phyloP scores from a whole-genome alignment of 441 rosid genomes.

The Macaranga tanarius region DNA sequence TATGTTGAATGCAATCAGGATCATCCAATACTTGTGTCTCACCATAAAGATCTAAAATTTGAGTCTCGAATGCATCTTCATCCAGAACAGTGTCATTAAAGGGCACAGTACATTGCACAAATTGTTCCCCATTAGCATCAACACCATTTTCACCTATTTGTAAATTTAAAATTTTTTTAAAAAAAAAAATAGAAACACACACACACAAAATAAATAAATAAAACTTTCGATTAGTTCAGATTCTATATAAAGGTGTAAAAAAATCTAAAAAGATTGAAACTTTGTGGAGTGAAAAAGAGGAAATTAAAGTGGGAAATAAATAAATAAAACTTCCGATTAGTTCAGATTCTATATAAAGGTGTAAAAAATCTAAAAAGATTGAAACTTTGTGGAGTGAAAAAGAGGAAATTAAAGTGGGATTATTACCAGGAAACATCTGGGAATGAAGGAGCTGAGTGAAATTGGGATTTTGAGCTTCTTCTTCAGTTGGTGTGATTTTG shows the following conservation, averaged over 20 bases:
- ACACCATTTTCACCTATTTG: constrained; percentile 31
- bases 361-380: neutral
- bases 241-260: neutral
- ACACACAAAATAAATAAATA: no score
- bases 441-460: constrained; percentile 42
- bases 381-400: neutral
- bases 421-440: constrained; percentile 19
- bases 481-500: constrained; percentile 15
- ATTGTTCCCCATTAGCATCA: constrained; percentile 22
- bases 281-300: neutral
- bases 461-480: constrained; percentile 11
- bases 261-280: neutral
- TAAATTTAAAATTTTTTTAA: no score
- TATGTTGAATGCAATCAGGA: constrained; percentile 30
- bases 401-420: constrained; percentile 11
- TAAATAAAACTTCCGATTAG: no score
- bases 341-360: neutral
- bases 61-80: constrained; percentile 55
- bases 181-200: no score
- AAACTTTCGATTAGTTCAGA: neutral
- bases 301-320: constrained; percentile 44
- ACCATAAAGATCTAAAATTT: constrained; percentile 39
- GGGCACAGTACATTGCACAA: constrained; percentile 27
- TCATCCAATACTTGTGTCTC: constrained; percentile 51
- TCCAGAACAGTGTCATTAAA: constrained; percentile 36